A percentile compares a stretch with the other conserved stretches of the same genome.
Conservation (phyloP, 2,329 filamentous ascomycete genomes). For the Cercospora brassicicola region DNA sequence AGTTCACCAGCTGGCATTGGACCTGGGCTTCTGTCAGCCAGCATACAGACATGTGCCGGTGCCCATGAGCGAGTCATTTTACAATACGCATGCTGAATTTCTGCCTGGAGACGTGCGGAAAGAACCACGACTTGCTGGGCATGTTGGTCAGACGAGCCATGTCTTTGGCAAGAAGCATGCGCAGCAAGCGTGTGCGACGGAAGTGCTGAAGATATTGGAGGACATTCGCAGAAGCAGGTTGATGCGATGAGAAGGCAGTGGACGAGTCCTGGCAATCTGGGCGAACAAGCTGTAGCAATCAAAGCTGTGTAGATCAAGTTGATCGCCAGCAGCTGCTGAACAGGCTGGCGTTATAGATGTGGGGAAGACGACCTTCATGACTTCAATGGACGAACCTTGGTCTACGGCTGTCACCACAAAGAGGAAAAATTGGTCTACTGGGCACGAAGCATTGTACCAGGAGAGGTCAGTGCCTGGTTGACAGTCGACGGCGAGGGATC, state of each 20-base stretch:
- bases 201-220: conserved; percentile 44
- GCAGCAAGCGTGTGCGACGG: conserved; percentile 51
- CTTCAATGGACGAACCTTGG: neutral
- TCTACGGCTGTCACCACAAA: neutral
- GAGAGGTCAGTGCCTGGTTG: neutral
- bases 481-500: neutral
- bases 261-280: neutral
- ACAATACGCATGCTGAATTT: conserved; percentile 43
- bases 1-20: conserved; percentile 26
- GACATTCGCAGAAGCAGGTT: conserved; percentile 31
- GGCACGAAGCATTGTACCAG: neutral
- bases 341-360: neutral
- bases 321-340: neutral
- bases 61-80: conserved; percentile 33
- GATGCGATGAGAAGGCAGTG: neutral
- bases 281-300: neutral
- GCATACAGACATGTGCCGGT: conserved; percentile 24
- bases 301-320: neutral
- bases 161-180: conserved; percentile 53
- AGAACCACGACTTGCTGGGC: conserved; percentile 36
- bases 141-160: conserved; percentile 45
- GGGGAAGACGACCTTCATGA: neutral
- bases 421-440: neutral
- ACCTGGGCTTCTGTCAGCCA: conserved; percentile 31
- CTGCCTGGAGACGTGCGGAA: conserved; percentile 17